These are phyloP conservation scores for Monosporozyma yasuniensis DNA, from an alignment of 805 yeast genomes.

Conservation along the genomic window DNA sequence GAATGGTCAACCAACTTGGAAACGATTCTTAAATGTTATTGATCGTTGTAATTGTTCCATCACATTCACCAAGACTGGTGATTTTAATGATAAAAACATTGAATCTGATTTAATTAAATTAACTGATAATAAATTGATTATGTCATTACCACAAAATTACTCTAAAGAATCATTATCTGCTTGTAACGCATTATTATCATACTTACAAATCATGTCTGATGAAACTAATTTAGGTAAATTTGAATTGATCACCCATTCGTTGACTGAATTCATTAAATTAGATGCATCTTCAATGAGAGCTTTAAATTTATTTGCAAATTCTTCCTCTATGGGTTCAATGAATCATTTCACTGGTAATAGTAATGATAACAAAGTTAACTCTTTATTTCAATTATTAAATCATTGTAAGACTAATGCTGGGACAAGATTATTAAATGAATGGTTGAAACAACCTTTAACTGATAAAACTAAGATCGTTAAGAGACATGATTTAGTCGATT, in stretches of 20 bases:
- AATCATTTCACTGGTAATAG: conserved; percentile 7
- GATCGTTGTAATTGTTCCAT: conserved; percentile 72
- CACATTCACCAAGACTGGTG: conserved; percentile 48
- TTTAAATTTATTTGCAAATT: conserved; percentile 69
- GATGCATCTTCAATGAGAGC: conserved; percentile 89
- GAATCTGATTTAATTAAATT: conserved; percentile 73
- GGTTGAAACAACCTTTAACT: conserved; percentile 94
- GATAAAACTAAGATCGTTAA: conserved; percentile 47
- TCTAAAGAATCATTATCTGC: conserved; percentile 24
- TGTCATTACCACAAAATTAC: conserved; percentile 24
- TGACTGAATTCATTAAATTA: conserved; percentile 76
- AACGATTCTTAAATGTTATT: conserved; percentile 60
- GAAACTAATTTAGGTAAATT: conserved; percentile 47
- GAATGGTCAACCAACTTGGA: conserved; percentile 25
- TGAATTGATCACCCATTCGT: conserved; percentile 54
- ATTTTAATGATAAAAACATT: conserved; percentile 48
- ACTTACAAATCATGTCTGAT: conserved; percentile 55
- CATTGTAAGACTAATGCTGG: conserved; percentile 89
- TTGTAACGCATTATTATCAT: conserved; percentile 50
- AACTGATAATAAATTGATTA: conserved; percentile 40
- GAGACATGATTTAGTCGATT: conserved; percentile 70
- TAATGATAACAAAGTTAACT: conserved; percentile 36
- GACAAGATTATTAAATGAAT: conserved; percentile 73
- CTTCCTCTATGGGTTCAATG: conserved; percentile 3
- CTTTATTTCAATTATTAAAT: conserved; percentile 77